phyloP scores from a whole-genome alignment of 129 eudicot genomes.

The Saposhnikovia divaricata region DNA sequence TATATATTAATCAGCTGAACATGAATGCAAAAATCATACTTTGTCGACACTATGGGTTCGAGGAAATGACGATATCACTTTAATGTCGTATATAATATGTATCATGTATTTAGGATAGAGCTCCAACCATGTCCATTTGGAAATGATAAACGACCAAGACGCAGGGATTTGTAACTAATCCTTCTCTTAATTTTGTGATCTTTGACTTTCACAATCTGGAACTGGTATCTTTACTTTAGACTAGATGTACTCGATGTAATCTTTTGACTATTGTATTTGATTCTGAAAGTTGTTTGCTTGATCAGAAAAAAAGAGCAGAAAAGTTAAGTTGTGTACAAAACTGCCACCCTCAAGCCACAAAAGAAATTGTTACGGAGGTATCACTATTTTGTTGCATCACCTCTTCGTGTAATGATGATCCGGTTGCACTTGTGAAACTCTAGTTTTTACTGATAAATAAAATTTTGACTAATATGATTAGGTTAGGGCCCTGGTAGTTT shows the following conservation, averaged over 20 bases:
- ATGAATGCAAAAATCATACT: not conserved
- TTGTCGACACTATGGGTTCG: not conserved
- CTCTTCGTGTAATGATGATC: not conserved
- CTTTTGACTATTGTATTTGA: not conserved
- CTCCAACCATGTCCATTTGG: not conserved
- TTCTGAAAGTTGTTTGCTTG: not conserved
- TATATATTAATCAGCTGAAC: too few relatives aligned
- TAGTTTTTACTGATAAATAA: not conserved
- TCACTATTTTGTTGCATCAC: not conserved
- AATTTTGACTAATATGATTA: conserved; percentile 9
- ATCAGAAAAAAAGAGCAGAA: conserved; percentile 66
- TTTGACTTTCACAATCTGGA: not conserved
- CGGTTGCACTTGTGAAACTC: not conserved
- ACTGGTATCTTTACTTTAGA: not conserved
- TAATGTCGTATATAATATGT: not conserved
- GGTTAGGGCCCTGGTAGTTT: conserved; percentile 42
- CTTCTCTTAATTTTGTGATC: not conserved
- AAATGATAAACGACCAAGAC: not conserved
- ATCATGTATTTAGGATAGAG: not conserved
- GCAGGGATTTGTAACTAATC: not conserved
- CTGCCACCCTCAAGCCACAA: conserved; percentile 79
- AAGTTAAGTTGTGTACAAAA: conserved; percentile 63
- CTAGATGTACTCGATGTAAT: not conserved
- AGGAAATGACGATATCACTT: not conserved
- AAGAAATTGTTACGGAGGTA: conserved; percentile 71